Percentiles rank a stretch among this genome's conserved stretches.
phyloP scores from a whole-genome alignment of 139 green algal species.

The Chlamydomonas sp. region DNA sequence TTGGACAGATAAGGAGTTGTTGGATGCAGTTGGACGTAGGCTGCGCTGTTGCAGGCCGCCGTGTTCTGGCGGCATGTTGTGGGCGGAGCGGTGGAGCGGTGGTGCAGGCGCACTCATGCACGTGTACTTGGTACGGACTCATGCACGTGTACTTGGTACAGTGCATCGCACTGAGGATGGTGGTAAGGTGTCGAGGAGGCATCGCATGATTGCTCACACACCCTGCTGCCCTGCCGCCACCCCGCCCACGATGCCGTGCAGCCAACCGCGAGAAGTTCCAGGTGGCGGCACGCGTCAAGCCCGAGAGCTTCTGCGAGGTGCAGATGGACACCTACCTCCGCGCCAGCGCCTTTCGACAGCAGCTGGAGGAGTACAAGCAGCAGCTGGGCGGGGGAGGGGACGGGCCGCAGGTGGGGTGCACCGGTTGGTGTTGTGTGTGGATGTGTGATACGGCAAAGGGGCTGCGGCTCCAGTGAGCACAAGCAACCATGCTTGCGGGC shows the following conservation, averaged over 20 bases:
- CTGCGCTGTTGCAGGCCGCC: no score
- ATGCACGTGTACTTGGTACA: no score
- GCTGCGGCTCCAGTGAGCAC: no score
- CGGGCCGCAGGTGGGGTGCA: conserved; percentile 4
- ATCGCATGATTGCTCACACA: background rate
- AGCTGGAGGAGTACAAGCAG: conserved; percentile 60
- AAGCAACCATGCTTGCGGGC: no score
- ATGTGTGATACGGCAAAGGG: background rate
- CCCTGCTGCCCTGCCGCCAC: background rate
- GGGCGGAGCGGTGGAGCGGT: no score
- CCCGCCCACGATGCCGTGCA: background rate
- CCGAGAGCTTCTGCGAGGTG: conserved; percentile 62
- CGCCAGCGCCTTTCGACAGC: conserved; percentile 53
- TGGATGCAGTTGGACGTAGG: no score
- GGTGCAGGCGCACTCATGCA: no score
- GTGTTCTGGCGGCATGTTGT: no score
- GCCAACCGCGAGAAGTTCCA: conserved; percentile 82
- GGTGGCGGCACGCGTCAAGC: conserved; percentile 44
- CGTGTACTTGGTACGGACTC: no score
- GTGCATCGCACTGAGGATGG: no score
- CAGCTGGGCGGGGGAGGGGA: conserved; percentile 44
- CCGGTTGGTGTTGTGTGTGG: background rate
- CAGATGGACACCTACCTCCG: conserved; percentile 89
- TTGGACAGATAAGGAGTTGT: no score
- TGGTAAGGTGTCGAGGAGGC: no score